A percentile compares a stretch with the other conserved stretches of the same genome.
Conservation (phyloP, 345 rosid genomes). For the Arabis alpina region DNA sequence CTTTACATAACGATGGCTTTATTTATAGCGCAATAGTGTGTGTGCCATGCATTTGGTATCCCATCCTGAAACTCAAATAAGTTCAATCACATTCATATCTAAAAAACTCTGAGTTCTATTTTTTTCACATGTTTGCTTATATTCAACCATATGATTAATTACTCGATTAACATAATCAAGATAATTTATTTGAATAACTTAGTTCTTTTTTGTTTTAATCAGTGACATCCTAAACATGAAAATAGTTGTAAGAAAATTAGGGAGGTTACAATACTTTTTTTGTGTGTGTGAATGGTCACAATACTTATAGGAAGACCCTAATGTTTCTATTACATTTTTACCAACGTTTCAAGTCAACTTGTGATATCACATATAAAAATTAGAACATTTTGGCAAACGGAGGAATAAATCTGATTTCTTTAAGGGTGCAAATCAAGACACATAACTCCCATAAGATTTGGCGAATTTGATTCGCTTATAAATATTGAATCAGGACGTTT, state of each 20-base stretch:
- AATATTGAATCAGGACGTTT: not conserved
- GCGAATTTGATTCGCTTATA: not conserved
- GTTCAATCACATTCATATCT: not conserved
- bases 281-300: too few species aligned
- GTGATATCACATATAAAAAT: too few species aligned
- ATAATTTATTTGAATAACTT: not conserved
- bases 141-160: not conserved
- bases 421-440: not conserved
- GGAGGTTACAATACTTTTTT: too few species aligned
- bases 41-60: not conserved
- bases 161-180: not conserved
- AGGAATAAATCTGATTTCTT: not conserved
- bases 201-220: not conserved
- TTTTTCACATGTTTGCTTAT: not conserved
- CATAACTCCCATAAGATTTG: not conserved
- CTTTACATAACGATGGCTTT: not conserved
- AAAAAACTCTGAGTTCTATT: not conserved
- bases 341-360: too few species aligned
- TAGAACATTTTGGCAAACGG: not conserved
- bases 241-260: not conserved
- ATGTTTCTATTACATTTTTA: too few species aligned
- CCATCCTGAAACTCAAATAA: constrained; percentile 9
- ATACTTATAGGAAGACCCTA: too few species aligned
- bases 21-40: not conserved
- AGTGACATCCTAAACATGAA: too few species aligned